phyloP scores from a whole-genome alignment of 202 grass and related monocot genomes.

The Carex sylvatica region DNA sequence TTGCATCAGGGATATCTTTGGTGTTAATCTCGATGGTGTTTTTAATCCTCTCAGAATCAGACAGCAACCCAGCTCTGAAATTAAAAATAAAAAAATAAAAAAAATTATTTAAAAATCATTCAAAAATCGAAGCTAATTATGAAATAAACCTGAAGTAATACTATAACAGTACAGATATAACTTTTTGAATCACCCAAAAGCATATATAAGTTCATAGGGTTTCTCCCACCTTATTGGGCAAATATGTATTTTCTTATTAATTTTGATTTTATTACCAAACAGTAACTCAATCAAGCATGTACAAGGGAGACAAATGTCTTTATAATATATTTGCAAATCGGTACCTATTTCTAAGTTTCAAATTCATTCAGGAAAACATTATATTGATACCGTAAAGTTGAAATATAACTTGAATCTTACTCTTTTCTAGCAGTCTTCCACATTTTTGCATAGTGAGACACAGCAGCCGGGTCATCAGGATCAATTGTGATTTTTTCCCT shows the following conservation, averaged over 20 bases:
- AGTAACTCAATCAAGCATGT: not conserved
- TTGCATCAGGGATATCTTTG: slow-evolving; percentile 78
- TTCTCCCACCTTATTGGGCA: not conserved
- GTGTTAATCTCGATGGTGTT: slow-evolving; percentile 67
- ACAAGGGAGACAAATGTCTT: not conserved
- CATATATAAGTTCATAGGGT: not conserved
- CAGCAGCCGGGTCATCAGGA: slow-evolving; percentile 76
- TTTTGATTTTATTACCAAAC: not conserved
- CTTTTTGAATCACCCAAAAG: not conserved
- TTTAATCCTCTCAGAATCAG: slow-evolving; percentile 77
- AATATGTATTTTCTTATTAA: not conserved
- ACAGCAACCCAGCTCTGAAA: slow-evolving; percentile 76
- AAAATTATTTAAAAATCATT: not conserved
- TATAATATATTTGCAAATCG: not conserved
- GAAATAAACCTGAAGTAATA: not conserved
- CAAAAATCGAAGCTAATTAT: not conserved
- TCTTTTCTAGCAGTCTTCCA: slow-evolving; percentile 85
- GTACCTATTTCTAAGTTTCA: not conserved
- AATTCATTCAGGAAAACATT: not conserved
- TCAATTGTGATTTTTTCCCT: slow-evolving; percentile 98
- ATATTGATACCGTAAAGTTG: not conserved
- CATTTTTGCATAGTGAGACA: slow-evolving; percentile 62
- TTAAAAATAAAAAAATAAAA: not conserved
- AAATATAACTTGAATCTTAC: slow-evolving; percentile 39
- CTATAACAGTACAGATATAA: not conserved